Conservation (phyloP, 2,329 filamentous ascomycete genomes). For the Leptographium galeiforme region DNA sequence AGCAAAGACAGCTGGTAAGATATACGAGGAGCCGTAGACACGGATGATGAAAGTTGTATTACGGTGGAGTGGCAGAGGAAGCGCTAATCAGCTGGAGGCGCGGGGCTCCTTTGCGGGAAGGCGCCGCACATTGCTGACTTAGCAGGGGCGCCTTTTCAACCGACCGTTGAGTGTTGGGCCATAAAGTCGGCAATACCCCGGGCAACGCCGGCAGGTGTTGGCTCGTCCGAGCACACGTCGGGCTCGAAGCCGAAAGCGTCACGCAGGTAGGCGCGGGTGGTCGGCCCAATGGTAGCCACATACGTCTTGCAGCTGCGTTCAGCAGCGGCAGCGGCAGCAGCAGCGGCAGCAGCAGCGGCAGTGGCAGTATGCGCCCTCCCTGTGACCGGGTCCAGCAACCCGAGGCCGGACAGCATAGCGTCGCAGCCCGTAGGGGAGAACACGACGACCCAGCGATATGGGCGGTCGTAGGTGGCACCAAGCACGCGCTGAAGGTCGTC, state of each 20-base stretch:
- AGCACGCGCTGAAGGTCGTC: conserved; percentile 46
- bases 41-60: neutral
- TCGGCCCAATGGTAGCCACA: conserved; percentile 85
- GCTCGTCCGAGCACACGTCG: conserved; percentile 68
- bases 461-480: conserved; percentile 23
- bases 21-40: too few relatives aligned
- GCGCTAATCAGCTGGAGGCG: neutral
- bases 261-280: conserved; percentile 63
- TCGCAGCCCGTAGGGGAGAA: conserved; percentile 56
- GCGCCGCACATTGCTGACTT: conserved; percentile 3
- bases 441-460: conserved; percentile 58
- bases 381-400: conserved; percentile 32
- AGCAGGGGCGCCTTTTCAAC: neutral
- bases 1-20: neutral
- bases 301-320: conserved; percentile 33
- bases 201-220: conserved; percentile 67
- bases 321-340: neutral
- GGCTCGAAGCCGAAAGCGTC: conserved; percentile 53
- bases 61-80: neutral
- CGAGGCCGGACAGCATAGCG: conserved; percentile 41
- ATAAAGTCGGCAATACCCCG: conserved; percentile 47
- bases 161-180: neutral
- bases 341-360: neutral
- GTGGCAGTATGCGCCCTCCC: conserved; percentile 13
- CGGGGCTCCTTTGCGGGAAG: neutral